Evolutionary conservation across 2,329 filamentous ascomycete species (phyloP).

Genomic region (Rhinocladiella mackenziei): DNA sequence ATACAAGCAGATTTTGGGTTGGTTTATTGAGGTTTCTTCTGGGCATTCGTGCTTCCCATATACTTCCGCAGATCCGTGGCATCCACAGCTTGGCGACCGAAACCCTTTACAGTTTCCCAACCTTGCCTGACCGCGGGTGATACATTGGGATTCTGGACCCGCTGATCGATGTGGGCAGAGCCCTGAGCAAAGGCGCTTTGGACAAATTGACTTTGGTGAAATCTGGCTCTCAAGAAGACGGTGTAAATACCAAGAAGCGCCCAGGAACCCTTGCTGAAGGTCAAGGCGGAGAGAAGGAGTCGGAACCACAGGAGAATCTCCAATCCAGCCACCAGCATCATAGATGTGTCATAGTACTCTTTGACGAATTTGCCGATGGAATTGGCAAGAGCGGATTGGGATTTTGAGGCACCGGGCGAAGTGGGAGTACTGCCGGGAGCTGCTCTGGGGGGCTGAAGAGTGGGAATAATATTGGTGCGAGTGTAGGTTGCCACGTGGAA

Average conservation of each 20-base stretch:
- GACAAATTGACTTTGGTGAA: conserved; percentile 87
- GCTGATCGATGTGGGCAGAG: conserved; percentile 71
- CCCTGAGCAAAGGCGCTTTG: conserved; percentile 72
- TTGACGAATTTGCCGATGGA: conserved; percentile 91
- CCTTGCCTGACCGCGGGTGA: conserved; percentile 72
- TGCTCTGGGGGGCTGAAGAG: conserved; percentile 64
- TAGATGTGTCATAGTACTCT: conserved; percentile 94
- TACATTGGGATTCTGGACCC: conserved; percentile 80
- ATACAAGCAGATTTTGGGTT: not conserved
- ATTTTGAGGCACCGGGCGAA: conserved; percentile 48
- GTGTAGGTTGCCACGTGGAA: conserved; percentile 98
- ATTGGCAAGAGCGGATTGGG: conserved; percentile 65
- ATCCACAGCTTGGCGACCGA: conserved; percentile 69
- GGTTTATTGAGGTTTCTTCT: conserved; percentile 49
- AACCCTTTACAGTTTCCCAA: conserved; percentile 75
- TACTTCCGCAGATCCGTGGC: conserved; percentile 75
- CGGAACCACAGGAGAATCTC: conserved; percentile 87
- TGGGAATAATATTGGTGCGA: conserved; percentile 87
- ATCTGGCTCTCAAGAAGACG: conserved; percentile 84
- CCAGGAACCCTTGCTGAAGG: conserved; percentile 90
- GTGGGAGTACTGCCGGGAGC: conserved; percentile 52
- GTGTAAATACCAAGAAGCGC: conserved; percentile 82
- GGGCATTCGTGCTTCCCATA: conserved; percentile 46
- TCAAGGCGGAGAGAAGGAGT: conserved; percentile 71
- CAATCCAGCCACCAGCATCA: conserved; percentile 84